phyloP scores from a whole-genome alignment of 441 rosid genomes.

The Adansonia gregorii region DNA sequence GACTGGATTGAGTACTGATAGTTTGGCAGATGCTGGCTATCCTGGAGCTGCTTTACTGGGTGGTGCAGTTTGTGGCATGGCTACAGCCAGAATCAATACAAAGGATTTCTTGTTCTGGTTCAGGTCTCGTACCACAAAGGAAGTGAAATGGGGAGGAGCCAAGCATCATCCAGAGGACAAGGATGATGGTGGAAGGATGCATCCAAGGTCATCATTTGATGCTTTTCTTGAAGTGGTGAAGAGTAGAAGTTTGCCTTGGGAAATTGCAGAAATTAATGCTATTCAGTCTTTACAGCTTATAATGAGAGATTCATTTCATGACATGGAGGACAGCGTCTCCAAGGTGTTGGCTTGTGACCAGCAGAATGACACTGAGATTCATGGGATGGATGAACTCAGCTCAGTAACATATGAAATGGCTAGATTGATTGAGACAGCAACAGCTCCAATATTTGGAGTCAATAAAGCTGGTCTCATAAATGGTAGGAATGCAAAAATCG shows the following conservation, averaged over 20 bases:
- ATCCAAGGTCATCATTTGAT: slow-evolving; percentile 76
- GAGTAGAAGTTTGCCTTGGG: slow-evolving; percentile 79
- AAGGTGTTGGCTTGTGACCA: slow-evolving; percentile 37
- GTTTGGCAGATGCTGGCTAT: slow-evolving; percentile 71
- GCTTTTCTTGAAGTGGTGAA: slow-evolving; percentile 82
- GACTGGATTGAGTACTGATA: slow-evolving; percentile 70
- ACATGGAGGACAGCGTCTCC: slow-evolving; percentile 43
- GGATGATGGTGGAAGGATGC: slow-evolving; percentile 71
- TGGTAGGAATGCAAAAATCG: slow-evolving; percentile 79
- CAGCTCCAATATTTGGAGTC: slow-evolving; percentile 83
- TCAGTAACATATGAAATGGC: slow-evolving; percentile 82
- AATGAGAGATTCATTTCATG: slow-evolving; percentile 63
- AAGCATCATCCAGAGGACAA: slow-evolving; percentile 65
- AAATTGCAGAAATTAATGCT: slow-evolving; percentile 70
- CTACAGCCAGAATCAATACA: slow-evolving; percentile 65
- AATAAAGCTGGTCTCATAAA: slow-evolving; percentile 66
- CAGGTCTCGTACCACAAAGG: slow-evolving; percentile 74
- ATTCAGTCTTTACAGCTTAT: slow-evolving; percentile 79
- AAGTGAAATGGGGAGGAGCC: slow-evolving; percentile 87
- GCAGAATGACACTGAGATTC: slow-evolving; percentile 35
- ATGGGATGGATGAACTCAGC: slow-evolving; percentile 54
- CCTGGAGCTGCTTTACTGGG: slow-evolving; percentile 68
- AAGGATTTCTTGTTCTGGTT: slow-evolving; percentile 83
- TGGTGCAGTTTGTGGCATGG: slow-evolving; percentile 81
- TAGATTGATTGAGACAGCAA: slow-evolving; percentile 77